These are phyloP conservation scores for Fusarium domesticum DNA, from an alignment of 2,329 filamentous ascomycete species.

Conservation along the genomic window DNA sequence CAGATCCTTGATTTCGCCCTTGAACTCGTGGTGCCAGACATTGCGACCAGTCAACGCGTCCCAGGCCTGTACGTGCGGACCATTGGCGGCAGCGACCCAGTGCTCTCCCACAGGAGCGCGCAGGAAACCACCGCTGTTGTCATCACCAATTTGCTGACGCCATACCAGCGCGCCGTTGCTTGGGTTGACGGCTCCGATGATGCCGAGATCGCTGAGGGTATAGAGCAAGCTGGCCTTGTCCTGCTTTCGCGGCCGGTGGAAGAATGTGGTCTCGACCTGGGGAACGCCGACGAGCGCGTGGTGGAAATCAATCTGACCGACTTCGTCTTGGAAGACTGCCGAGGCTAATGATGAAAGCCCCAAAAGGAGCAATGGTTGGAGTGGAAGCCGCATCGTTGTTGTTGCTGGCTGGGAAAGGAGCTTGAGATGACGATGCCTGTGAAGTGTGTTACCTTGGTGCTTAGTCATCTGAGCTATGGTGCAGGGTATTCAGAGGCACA, in stretches of 20 bases:
- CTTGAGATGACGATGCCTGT: constrained; percentile 21
- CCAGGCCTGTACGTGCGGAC: constrained; percentile 72
- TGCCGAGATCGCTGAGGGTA: constrained; percentile 78
- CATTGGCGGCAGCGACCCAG: constrained; percentile 71
- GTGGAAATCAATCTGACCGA: constrained; percentile 89
- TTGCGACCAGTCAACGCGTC: constrained; percentile 77
- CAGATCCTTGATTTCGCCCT: constrained; percentile 61
- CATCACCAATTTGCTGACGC: constrained; percentile 70
- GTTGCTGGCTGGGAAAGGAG: constrained; percentile 21
- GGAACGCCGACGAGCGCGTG: constrained; percentile 83
- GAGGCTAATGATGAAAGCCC: constrained; percentile 42
- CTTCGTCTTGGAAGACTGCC: constrained; percentile 86
- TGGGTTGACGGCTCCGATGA: constrained; percentile 86
- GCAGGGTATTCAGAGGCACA: constrained; percentile 4
- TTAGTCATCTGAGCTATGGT: constrained; percentile 23
- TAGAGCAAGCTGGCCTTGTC: constrained; percentile 90
- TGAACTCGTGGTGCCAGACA: constrained; percentile 67
- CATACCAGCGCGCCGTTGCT: constrained; percentile 80
- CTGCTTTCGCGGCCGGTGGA: constrained; percentile 78
- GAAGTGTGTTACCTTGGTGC: constrained; percentile 28
- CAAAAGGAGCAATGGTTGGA: constrained; percentile 38
- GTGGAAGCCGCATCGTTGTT: constrained; percentile 35
- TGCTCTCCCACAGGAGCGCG: constrained; percentile 76
- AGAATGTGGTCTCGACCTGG: constrained; percentile 82
- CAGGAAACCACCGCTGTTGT: constrained; percentile 52